Evolutionary conservation across 495 filamentous ascomycete genomes (phyloP).

Genomic region (Aspergillus avenaceus): DNA sequence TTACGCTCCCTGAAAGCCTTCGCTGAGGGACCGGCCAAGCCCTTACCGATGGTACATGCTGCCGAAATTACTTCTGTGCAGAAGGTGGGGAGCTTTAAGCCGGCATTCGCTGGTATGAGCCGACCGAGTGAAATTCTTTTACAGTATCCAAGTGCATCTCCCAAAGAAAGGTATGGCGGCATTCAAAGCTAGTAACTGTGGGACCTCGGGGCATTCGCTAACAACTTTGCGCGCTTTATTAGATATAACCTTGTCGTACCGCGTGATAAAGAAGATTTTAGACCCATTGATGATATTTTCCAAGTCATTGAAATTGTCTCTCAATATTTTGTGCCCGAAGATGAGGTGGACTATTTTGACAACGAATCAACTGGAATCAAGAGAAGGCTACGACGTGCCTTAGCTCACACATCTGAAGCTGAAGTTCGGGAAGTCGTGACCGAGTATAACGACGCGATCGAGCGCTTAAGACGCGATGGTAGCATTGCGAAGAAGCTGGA

Average conservation of each 20-base stretch:
- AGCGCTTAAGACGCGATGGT: conserved; percentile 55
- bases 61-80: conserved; percentile 56
- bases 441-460: conserved; percentile 70
- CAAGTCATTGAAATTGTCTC: conserved; percentile 71
- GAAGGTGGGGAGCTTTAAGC: conserved; percentile 43
- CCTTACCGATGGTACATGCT: conserved; percentile 61
- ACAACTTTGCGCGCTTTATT: conserved; percentile 9
- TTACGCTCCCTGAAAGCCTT: conserved; percentile 60
- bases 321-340: conserved; percentile 66
- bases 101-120: conserved; percentile 43
- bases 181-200: not conserved
- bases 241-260: conserved; percentile 77
- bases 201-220: not conserved
- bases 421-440: conserved; percentile 66
- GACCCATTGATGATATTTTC: conserved; percentile 79
- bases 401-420: conserved; percentile 56
- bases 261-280: conserved; percentile 73
- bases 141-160: conserved; percentile 69
- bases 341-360: conserved; percentile 59
- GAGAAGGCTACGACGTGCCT: conserved; percentile 64
- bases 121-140: conserved; percentile 52
- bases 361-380: conserved; percentile 70
- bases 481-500: conserved; percentile 67
- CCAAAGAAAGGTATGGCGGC: conserved; percentile 59
- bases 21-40: conserved; percentile 46